Conservation (phyloP, 352 stramenopile genomes). For the Phytophthora fragariae region DNA sequence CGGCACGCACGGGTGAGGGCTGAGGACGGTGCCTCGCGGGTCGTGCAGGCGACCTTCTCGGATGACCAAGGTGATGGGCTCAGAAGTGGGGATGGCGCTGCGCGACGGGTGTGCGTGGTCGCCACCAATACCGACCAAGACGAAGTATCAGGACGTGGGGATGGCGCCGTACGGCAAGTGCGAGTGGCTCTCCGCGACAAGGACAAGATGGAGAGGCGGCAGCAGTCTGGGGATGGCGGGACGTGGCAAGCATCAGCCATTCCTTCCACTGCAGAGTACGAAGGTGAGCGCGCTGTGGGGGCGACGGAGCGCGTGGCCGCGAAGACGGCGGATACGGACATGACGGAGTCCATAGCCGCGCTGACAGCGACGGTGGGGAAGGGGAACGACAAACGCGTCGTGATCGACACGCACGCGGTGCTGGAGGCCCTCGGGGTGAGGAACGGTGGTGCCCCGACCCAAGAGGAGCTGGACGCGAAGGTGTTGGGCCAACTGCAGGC, state of each 20-base stretch:
- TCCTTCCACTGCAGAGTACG: not conserved
- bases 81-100: not conserved
- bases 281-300: not conserved
- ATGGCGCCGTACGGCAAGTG: too few relatives aligned
- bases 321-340: too few relatives aligned
- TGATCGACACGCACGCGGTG: not conserved
- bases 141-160: too few relatives aligned
- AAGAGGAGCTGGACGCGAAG: not conserved
- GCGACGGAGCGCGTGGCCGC: too few relatives aligned
- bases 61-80: not conserved
- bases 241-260: not conserved
- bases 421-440: not conserved
- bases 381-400: not conserved
- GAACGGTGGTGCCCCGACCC: not conserved
- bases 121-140: too few relatives aligned
- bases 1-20: not conserved
- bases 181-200: too few relatives aligned
- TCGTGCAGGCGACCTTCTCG: too few relatives aligned
- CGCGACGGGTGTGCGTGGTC: too few relatives aligned
- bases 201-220: too few relatives aligned
- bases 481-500: not conserved
- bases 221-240: too few relatives aligned
- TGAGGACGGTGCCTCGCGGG: not conserved
- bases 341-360: not conserved
- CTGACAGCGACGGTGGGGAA: not conserved